These are phyloP conservation scores for Penicillium samsonianum DNA, from an alignment of 495 filamentous ascomycete genomes.

Conservation along the genomic window DNA sequence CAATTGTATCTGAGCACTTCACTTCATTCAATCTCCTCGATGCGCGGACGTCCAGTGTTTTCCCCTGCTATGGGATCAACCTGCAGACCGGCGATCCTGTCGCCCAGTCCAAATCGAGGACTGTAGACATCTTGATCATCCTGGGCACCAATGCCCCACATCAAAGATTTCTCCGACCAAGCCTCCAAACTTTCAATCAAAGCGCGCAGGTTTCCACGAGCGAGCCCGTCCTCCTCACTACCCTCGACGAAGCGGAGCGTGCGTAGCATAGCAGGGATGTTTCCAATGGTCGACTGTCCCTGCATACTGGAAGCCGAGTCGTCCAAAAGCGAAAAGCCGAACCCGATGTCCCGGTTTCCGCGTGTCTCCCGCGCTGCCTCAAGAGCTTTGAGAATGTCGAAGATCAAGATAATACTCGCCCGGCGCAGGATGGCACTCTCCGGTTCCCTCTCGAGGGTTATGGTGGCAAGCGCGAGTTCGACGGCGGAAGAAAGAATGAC, in stretches of 20 bases:
- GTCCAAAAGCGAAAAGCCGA: slow-evolving; percentile 58
- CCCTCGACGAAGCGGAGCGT: slow-evolving; percentile 65
- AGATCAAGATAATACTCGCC: slow-evolving; percentile 67
- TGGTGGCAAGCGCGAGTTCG: slow-evolving; percentile 64
- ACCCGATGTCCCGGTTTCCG: slow-evolving; percentile 52
- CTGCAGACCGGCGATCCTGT: slow-evolving; percentile 43
- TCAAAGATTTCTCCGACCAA: slow-evolving; percentile 61
- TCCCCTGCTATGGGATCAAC: slow-evolving; percentile 40
- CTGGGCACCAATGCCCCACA: slow-evolving; percentile 43
- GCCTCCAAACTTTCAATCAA: slow-evolving; percentile 72
- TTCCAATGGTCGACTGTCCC: slow-evolving; percentile 42
- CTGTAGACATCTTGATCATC: slow-evolving; percentile 19
- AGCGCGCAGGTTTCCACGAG: slow-evolving; percentile 68
- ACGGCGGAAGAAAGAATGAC: slow-evolving; percentile 57
- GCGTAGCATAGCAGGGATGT: slow-evolving; percentile 61
- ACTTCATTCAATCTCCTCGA: slow-evolving; percentile 57
- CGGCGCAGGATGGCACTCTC: slow-evolving; percentile 74
- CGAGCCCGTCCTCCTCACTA: slow-evolving; percentile 72
- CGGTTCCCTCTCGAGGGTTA: slow-evolving; percentile 61
- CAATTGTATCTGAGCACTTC: background rate
- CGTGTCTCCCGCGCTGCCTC: slow-evolving; percentile 54
- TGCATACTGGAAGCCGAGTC: slow-evolving; percentile 6
- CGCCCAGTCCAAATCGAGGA: slow-evolving; percentile 35
- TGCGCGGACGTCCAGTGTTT: slow-evolving; percentile 34
- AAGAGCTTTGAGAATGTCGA: slow-evolving; percentile 66